Evolutionary conservation across 1,284 basidiomycete genomes (phyloP).

Genomic region (Mycena sp.): DNA sequence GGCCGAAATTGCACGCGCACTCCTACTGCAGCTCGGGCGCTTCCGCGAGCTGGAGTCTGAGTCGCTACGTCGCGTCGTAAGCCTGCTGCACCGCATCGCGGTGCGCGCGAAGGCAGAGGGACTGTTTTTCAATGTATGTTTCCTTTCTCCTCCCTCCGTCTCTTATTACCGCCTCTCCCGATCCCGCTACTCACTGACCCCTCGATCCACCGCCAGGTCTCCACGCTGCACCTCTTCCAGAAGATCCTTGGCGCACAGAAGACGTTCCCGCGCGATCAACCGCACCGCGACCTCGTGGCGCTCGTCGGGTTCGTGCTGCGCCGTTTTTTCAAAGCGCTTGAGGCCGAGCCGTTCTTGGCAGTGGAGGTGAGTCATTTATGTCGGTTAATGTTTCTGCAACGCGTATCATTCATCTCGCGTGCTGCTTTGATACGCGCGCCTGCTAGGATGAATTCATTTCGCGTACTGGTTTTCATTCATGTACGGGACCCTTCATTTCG

Average conservation of each 20-base stretch:
- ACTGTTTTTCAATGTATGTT: slow-evolving; percentile 87
- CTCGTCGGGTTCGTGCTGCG: slow-evolving; percentile 88
- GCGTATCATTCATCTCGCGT: slow-evolving; percentile 8
- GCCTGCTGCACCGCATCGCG: slow-evolving; percentile 88
- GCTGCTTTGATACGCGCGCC: slow-evolving; percentile 20
- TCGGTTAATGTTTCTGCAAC: neutral
- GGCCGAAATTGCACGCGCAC: slow-evolving; percentile 83
- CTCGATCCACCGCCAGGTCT: slow-evolving; percentile 67
- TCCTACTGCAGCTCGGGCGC: slow-evolving; percentile 81
- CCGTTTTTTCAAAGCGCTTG: slow-evolving; percentile 90
- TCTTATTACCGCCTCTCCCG: slow-evolving; percentile 23
- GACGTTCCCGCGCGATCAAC: slow-evolving; percentile 77
- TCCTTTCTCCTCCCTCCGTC: neutral
- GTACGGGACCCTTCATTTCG: too few species aligned
- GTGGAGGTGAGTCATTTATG: slow-evolving; percentile 69
- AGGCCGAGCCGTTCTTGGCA: slow-evolving; percentile 84
- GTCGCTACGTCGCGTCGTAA: slow-evolving; percentile 87
- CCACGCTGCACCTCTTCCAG: slow-evolving; percentile 87
- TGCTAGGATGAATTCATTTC: too few species aligned
- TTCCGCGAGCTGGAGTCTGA: slow-evolving; percentile 87
- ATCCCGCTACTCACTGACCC: slow-evolving; percentile 24
- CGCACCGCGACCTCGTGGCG: slow-evolving; percentile 84
- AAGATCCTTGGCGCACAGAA: slow-evolving; percentile 81
- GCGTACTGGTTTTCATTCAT: too few species aligned
- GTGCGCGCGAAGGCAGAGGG: slow-evolving; percentile 91